Percentiles rank a stretch among this genome's conserved stretches.
These are phyloP conservation scores for Quercus wislizeni DNA, from an alignment of 306 rosid species.

Conservation along the genomic window DNA sequence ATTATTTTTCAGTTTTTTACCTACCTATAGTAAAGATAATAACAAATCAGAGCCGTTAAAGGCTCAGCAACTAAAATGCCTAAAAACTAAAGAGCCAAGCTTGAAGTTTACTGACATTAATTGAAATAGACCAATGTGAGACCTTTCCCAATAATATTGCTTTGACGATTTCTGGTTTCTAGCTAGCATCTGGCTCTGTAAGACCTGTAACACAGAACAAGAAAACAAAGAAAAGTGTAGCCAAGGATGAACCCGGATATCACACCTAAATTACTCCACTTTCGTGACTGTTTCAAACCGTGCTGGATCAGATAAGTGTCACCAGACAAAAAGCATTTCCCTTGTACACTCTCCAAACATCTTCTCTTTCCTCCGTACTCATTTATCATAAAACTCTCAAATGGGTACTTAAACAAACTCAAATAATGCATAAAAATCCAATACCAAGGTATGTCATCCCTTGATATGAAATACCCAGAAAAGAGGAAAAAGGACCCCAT, in stretches of 20 bases:
- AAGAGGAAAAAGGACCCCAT: slow-evolving; percentile 43
- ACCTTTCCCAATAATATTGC: not conserved
- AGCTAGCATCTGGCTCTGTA: slow-evolving; percentile 18
- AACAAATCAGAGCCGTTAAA: too few relatives aligned
- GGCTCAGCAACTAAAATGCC: too few relatives aligned
- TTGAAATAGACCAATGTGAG: not conserved
- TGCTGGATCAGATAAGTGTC: slow-evolving; percentile 25
- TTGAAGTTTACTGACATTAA: not conserved
- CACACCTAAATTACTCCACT: slow-evolving; percentile 38
- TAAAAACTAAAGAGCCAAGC: not conserved
- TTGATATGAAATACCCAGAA: slow-evolving; percentile 45
- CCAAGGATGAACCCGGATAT: slow-evolving; percentile 39
- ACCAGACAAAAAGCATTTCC: slow-evolving; percentile 25
- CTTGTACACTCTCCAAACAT: slow-evolving; percentile 27
- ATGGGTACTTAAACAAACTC: slow-evolving; percentile 45
- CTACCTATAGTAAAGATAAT: too few relatives aligned
- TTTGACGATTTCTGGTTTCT: not conserved
- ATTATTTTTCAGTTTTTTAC: too few relatives aligned
- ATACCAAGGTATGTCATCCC: slow-evolving; percentile 36
- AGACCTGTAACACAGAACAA: slow-evolving; percentile 36
- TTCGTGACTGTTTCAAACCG: slow-evolving; percentile 29
- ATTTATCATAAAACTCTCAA: slow-evolving; percentile 48
- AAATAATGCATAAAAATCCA: slow-evolving; percentile 51
- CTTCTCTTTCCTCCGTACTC: slow-evolving; percentile 30
- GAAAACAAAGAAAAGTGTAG: slow-evolving; percentile 35